Evolutionary conservation across 2,329 filamentous ascomycete genomes (phyloP), one percentile per base, ranked within the genome.

Genomic region (Curvularia hawaiiensis): DNA sequence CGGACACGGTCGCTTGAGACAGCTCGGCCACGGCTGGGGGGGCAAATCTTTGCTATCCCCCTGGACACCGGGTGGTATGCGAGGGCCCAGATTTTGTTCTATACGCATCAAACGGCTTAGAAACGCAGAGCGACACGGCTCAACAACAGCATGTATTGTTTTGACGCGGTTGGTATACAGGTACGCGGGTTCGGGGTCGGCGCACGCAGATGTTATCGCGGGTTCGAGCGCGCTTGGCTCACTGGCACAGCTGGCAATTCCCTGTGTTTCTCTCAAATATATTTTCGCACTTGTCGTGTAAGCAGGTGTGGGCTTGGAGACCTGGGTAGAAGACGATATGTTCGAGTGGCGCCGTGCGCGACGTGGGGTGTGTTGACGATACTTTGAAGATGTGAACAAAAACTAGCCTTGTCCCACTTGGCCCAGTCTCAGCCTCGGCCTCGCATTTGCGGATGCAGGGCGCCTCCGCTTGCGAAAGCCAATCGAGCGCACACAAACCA

Each of bases 111-210:
- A 56, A 57, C 49, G 62, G 44, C 50, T 54, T 50, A 28, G 30
- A 52, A 48, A 58, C 60, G 54, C 43, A 60, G 41, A 60, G 63
- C 49, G 46, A 52, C 38, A 48, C 16, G 14, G 41, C 31, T 50
- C 40, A 41, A 39, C 33, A 45, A 35, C 18, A 33, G 48, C 52
- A 39, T 50, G 30, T 50, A 44, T 48, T 43, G 41, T 40, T 52
- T 43, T 48, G 60, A 48, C 49, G 64, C 56, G 48, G 58, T 54
- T 59, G 64, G 62, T 60, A 66, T 60, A 52, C 50, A 65, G 56
- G 54, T 60, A 50, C 48, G 52, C 54, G 38, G 41, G 51, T 52
- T 59, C 52, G 62, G 52, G 50, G 26, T 50, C 40, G 58, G 41
- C 49, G 50, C 54, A 53, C 43, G 56, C 56, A 58, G 51, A 48